Evolutionary conservation across 352 stramenopile genomes (phyloP), one percentile per base, ranked within the genome.

Genomic region (Hyaloperonospora brassicae): DNA sequence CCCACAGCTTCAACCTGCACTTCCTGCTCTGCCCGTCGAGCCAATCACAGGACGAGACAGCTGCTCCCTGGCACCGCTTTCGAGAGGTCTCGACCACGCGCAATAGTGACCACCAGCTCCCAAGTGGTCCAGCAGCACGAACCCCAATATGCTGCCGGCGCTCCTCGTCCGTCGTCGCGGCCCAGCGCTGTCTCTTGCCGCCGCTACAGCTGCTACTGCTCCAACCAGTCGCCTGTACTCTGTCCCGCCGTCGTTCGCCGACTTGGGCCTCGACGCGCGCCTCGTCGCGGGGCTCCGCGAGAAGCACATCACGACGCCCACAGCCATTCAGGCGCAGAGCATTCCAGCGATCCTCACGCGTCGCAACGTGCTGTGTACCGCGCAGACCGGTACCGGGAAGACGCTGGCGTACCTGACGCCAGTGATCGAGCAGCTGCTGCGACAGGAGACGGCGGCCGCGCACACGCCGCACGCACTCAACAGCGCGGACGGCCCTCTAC

Each of bases 351-450:
- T 85, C 11, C 52, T 87, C 9, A 59, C 56, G n/a, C 47, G 64
- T 9, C 64, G 81, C 36, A 66, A 84, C 38, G 62, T 84, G n/a
- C 50, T 87, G n/a, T 86, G 75, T 51, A 62, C 76, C 11, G 77
- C 76, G 10, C 75, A 85, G 46, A 87, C 77, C 3, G 77, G 77
- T 11, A 87, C 75, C 2, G 77, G 77, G 50, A 87, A 87, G 62
- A 87, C 77, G 17, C 53, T 87, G 27, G 71, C 74, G 30, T 87
- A 86, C 43, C 53, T 87, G n/a, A 50, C 82, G 9, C 77, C 77
- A 0, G 45, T 84, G 0, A 55, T 84, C 21, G 76, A 86, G 56
- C 61, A 83, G 46, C 52, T 86, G 5, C 39, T 82, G 11, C 67
- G 76, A 5, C 53, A 64, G 7, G 76, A 86, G n/a, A n/a, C n/a